phyloP scores from a whole-genome alignment of 1,139 yeast species.

The Hemisphaericaspora subhashii region DNA sequence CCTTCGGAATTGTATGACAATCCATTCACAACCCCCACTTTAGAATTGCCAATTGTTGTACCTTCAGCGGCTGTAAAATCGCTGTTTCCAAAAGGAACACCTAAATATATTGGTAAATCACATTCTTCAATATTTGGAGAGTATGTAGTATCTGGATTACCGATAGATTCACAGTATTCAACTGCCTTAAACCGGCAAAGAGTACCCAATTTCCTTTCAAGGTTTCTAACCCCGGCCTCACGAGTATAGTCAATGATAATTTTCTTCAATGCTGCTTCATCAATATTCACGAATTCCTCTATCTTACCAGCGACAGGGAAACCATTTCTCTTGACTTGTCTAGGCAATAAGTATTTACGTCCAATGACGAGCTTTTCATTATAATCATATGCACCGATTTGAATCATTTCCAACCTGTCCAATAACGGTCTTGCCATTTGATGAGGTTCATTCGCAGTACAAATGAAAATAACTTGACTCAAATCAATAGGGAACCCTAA shows the following conservation, averaged over 20 bases:
- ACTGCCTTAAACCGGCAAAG: slow-evolving; percentile 83
- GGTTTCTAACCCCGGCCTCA: slow-evolving; percentile 84
- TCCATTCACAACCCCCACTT: slow-evolving; percentile 85
- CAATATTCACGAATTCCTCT: slow-evolving; percentile 36
- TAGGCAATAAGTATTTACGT: slow-evolving; percentile 68
- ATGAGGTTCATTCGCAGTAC: slow-evolving; percentile 86
- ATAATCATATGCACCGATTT: slow-evolving; percentile 78
- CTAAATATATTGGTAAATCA: slow-evolving; percentile 52
- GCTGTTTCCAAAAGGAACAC: slow-evolving; percentile 44
- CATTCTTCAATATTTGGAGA: slow-evolving; percentile 39
- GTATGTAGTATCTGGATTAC: slow-evolving; percentile 22
- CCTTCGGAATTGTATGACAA: slow-evolving; percentile 88
- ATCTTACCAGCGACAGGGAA: slow-evolving; percentile 33
- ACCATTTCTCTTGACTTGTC: slow-evolving; percentile 74
- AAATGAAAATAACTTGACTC: slow-evolving; percentile 79
- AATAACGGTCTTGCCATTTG: slow-evolving; percentile 76
- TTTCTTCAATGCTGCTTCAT: slow-evolving; percentile 54
- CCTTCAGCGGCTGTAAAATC: slow-evolving; percentile 16
- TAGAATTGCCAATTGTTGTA: slow-evolving; percentile 29
- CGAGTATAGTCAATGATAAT: slow-evolving; percentile 73
- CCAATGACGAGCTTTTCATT: slow-evolving; percentile 80
- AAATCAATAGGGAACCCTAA: slow-evolving; percentile 86
- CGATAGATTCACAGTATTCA: slow-evolving; percentile 55
- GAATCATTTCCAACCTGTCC: slow-evolving; percentile 85
- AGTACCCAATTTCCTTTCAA: slow-evolving; percentile 71